These are phyloP conservation scores for Tolypocladium ovalisporum DNA, from an alignment of 2,329 filamentous ascomycete species.

Conservation along the genomic window DNA sequence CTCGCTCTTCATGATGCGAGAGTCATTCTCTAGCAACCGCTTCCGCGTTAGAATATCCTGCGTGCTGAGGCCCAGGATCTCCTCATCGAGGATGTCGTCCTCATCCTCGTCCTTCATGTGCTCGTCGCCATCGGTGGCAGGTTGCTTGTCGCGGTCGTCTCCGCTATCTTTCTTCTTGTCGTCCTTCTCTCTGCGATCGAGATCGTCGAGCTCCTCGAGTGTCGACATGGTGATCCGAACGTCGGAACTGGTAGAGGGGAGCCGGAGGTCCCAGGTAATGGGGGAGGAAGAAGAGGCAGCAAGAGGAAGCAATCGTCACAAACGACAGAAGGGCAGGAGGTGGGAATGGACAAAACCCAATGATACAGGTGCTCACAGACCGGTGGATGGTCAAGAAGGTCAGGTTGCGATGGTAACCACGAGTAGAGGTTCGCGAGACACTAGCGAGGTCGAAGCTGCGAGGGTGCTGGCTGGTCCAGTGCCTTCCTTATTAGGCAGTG, in stretches of 20 bases:
- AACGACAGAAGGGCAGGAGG: background rate
- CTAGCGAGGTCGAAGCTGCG: background rate
- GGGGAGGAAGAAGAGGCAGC: background rate
- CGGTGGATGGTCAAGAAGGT: background rate
- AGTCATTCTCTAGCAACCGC: conserved; percentile 91
- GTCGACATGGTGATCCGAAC: conserved; percentile 57
- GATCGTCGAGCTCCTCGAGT: conserved; percentile 82
- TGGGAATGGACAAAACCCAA: background rate
- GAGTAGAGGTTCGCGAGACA: background rate
- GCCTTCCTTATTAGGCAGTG: conserved; percentile 10
- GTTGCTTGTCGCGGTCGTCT: conserved; percentile 23
- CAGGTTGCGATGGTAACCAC: background rate
- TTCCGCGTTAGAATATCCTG: conserved; percentile 87
- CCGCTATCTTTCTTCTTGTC: conserved; percentile 41
- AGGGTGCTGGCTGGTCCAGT: background rate
- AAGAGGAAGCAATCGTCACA: background rate
- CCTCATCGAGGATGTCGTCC: conserved; percentile 75
- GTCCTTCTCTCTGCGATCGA: conserved; percentile 71
- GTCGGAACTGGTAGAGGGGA: too few relatives aligned
- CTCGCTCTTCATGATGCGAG: conserved; percentile 97
- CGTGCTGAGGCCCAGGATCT: conserved; percentile 87
- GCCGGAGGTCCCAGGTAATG: background rate
- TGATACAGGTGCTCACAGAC: background rate
- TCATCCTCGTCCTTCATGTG: conserved; percentile 82
- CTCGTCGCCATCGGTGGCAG: conserved; percentile 59